Percentiles rank a stretch among this genome's conserved stretches.
phyloP scores from a whole-genome alignment of 441 rosid species.

The Metrosideros polymorpha region DNA sequence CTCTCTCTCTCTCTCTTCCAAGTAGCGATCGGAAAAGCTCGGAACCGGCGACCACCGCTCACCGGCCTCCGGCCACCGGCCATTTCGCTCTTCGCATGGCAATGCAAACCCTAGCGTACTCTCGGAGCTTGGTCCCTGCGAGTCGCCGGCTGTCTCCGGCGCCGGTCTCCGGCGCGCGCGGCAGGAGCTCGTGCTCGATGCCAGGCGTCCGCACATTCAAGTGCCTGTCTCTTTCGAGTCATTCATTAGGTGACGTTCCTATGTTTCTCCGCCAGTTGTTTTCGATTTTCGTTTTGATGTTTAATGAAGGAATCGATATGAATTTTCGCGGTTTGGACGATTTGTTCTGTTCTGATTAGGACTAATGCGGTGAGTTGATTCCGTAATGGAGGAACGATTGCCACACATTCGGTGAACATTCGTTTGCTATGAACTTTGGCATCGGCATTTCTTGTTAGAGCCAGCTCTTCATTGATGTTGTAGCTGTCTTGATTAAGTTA shows the following conservation, averaged over 20 bases:
- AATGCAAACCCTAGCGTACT: constrained; percentile 29
- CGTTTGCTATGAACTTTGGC: not conserved
- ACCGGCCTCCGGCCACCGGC: not conserved
- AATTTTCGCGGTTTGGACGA: not conserved
- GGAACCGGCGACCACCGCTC: not conserved
- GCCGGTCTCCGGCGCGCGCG: constrained; percentile 12
- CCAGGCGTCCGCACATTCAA: not conserved
- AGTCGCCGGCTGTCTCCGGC: constrained; percentile 13
- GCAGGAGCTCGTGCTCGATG: not conserved
- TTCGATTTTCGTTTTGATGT: not conserved
- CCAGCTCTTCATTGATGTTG: not conserved
- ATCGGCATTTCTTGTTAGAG: not conserved
- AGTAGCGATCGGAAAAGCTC: not conserved
- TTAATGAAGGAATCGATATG: not conserved
- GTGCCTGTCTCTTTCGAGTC: not conserved
- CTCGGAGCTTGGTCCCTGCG: constrained; percentile 21
- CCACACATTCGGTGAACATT: not conserved
- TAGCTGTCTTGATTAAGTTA: not conserved
- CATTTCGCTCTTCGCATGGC: not conserved
- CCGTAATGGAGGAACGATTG: not conserved
- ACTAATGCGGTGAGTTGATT: not conserved
- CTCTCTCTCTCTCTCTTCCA: not conserved
- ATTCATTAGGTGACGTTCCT: not conserved
- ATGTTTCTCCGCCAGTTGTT: not conserved
- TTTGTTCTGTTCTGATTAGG: not conserved